Percentiles rank a stretch among this genome's conserved stretches.
Evolutionary conservation across 139 green algal genomes (phyloP).

Genomic region (Volvox reticuliferus): DNA sequence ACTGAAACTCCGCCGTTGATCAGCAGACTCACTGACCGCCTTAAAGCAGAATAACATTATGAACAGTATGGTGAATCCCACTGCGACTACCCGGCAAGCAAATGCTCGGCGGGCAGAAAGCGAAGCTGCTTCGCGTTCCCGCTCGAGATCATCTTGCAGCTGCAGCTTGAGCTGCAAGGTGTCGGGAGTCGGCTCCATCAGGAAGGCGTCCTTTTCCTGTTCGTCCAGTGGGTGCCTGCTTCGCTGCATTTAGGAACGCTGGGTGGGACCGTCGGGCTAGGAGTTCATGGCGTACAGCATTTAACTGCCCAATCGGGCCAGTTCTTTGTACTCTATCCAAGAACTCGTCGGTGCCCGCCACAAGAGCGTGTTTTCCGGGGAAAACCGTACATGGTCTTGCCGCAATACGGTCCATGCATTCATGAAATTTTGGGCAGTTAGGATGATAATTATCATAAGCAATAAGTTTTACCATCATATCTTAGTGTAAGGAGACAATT

Average conservation of each 20-base stretch:
- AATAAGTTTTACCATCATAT: too few relatives aligned
- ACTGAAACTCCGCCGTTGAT: neutral
- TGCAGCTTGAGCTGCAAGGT: neutral
- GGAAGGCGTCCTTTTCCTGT: neutral
- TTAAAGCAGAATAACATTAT: neutral
- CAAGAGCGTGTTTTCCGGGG: too few relatives aligned
- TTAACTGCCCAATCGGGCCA: too few relatives aligned
- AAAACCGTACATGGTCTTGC: too few relatives aligned
- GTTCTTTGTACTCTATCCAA: too few relatives aligned
- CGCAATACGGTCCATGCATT: too few relatives aligned
- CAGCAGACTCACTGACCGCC: neutral
- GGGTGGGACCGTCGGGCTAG: too few relatives aligned
- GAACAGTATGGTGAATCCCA: neutral
- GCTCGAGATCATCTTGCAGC: neutral
- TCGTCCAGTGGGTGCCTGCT: neutral
- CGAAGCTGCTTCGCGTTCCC: neutral
- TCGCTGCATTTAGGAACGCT: neutral
- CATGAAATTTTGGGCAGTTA: too few relatives aligned
- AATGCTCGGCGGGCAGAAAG: neutral
- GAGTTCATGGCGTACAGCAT: too few relatives aligned
- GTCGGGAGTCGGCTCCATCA: neutral
- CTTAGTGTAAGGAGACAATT: too few relatives aligned
- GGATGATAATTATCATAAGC: too few relatives aligned
- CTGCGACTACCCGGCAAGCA: neutral
- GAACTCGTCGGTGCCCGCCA: too few relatives aligned